Base-by-base conservation (phyloP, 805 yeast genomes). In the Blastobotrys americana region DNA sequence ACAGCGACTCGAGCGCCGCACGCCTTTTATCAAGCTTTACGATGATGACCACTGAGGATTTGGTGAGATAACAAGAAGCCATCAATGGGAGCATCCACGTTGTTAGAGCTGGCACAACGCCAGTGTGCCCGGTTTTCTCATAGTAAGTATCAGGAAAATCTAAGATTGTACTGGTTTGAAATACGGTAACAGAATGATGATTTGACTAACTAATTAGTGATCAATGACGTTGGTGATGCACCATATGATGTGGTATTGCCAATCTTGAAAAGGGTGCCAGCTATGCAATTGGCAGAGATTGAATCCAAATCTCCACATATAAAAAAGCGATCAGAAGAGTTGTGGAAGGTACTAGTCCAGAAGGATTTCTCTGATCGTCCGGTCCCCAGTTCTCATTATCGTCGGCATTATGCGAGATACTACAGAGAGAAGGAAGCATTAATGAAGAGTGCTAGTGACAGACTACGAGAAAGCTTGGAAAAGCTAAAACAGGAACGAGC, bases 381-480 rank as follows among this genome's bases (percentile, higher is more conserved):
- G 2, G 15, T 58, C 15, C 68, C 68, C 2, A 35, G 37, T 3
- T 25, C 42, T 6, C 34, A 54, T 13, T 61, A 45, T 49, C 49
- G 63, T 5, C 42, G 51, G n/a, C 45, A 60, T 2, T 68, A 63
- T 39, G 31, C 27, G 19, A 42, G 42, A 50, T 60, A 45, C 42
- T 48, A 17, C 47, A 63, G 52, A 48, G 76, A 70, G 44, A 76
- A 71, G 41, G 70, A 73, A 42, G 69, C 68, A 2, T 75, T 68
- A 47, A 51, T 72, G 45, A 70, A 68, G 38, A 65, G 67, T 8
- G 74, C 71, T 41, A 69, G 73, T 42, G 62, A 63, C 18, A 49
- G 68, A 23, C 53, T 64, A 19, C 51, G 59, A 4, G 51, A 50
- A 18, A 56, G 55, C 35, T 61, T 61, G 50, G 49, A 52, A 27